Evolutionary conservation across 1,139 yeast genomes (phyloP).

Genomic region (Pneumocystis wakefieldiae): DNA sequence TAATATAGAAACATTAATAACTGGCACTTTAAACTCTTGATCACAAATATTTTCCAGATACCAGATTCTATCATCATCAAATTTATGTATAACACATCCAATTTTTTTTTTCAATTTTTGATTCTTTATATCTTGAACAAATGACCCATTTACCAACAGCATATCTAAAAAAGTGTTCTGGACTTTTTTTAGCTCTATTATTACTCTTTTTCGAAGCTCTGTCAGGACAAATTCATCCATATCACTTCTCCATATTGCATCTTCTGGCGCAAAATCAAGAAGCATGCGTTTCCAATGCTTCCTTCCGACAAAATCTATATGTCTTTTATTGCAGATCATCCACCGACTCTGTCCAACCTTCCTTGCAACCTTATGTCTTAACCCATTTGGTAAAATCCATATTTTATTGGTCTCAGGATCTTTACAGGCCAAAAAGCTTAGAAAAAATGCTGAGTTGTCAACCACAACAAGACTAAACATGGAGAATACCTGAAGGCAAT

Average conservation of each 20-base stretch:
- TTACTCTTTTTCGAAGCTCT: background rate
- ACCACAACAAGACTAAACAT: background rate
- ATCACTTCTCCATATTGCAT: slow-evolving; percentile 3
- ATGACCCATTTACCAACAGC: background rate
- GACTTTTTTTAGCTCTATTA: background rate
- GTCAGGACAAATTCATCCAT: background rate
- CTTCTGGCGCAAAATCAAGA: background rate
- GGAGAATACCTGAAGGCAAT: background rate
- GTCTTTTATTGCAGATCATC: background rate
- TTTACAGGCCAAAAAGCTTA: background rate
- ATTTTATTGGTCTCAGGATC: background rate
- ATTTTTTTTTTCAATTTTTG: background rate
- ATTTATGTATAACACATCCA: background rate
- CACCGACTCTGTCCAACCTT: background rate
- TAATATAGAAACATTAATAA: background rate
- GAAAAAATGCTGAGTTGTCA: background rate
- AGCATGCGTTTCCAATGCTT: background rate
- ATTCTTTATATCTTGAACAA: background rate
- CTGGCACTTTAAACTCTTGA: background rate
- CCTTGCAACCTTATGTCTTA: background rate
- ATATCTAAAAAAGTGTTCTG: background rate
- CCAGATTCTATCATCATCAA: background rate
- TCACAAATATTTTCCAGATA: background rate
- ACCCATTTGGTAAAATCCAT: slow-evolving; percentile 2
- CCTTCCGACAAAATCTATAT: background rate